A percentile compares a stretch with the other conserved stretches of the same genome.
These are phyloP conservation scores for Francoa sonchifolia DNA, from an alignment of 441 rosid genomes.

Conservation along the genomic window DNA sequence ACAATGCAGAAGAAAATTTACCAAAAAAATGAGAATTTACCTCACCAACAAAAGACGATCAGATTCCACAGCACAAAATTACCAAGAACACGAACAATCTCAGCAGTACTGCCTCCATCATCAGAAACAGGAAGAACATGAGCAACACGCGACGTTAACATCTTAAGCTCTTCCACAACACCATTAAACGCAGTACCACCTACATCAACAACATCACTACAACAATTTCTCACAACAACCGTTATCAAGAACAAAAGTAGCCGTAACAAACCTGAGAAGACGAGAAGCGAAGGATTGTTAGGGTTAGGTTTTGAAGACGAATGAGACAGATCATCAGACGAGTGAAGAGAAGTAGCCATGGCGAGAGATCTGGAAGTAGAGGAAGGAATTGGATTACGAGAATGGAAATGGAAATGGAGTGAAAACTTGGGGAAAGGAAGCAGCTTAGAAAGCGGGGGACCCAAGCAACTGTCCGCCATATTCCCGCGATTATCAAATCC, in stretches of 20 bases:
- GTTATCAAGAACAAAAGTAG: not conserved
- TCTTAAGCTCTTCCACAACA: constrained; percentile 88
- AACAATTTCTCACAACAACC: too few species aligned
- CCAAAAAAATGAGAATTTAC: not conserved
- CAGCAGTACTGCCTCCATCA: constrained; percentile 94
- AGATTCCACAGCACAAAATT: constrained; percentile 2
- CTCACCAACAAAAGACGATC: not conserved
- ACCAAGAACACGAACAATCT: constrained; percentile 94
- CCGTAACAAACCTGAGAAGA: constrained; percentile 43
- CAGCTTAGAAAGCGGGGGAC: constrained; percentile 18
- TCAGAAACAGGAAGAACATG: constrained; percentile 95
- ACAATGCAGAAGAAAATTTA: too few species aligned
- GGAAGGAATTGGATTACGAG: constrained; percentile 1
- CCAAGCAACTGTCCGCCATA: constrained; percentile 39
- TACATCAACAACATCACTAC: constrained; percentile 15
- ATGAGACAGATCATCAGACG: constrained; percentile 2
- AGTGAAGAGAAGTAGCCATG: constrained; percentile 21
- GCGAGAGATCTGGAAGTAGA: constrained; percentile 12
- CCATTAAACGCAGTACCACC: constrained; percentile 95
- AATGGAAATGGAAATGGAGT: constrained; percentile 4
- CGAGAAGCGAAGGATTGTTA: constrained; percentile 58
- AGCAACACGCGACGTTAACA: constrained; percentile 66
- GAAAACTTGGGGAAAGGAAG: constrained; percentile 1
- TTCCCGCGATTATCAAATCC: constrained; percentile 21
- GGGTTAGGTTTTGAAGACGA: constrained; percentile 27